phyloP scores from a whole-genome alignment of 768 basidiomycete species.

The Leccinum pellstonianum region DNA sequence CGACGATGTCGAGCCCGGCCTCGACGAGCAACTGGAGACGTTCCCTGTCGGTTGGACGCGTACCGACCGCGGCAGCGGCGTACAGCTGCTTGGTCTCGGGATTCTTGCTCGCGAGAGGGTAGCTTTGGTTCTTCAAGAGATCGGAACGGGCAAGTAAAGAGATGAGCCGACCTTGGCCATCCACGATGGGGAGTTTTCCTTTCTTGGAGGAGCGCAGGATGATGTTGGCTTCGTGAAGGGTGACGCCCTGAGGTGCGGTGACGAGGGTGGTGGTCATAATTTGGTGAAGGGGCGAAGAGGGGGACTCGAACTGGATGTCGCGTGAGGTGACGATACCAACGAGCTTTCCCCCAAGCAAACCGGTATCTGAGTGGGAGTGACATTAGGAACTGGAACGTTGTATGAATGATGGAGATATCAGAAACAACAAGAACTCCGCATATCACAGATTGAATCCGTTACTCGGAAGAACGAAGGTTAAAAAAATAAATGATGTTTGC shows the following conservation, averaged over 20 bases:
- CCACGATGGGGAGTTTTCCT: slow-evolving; percentile 91
- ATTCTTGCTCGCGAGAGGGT: slow-evolving; percentile 90
- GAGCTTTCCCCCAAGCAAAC: slow-evolving; percentile 84
- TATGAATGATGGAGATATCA: slow-evolving; percentile 11
- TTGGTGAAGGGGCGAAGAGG: slow-evolving; percentile 60
- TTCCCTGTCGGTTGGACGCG: slow-evolving; percentile 83
- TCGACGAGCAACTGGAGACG: slow-evolving; percentile 84
- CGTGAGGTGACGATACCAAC: slow-evolving; percentile 96
- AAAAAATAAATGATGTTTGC: slow-evolving; percentile 40
- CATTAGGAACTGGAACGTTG: slow-evolving; percentile 20
- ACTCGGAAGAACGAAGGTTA: slow-evolving; percentile 91
- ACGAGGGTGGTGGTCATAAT: slow-evolving; percentile 92
- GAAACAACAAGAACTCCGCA: slow-evolving; percentile 52
- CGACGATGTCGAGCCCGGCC: slow-evolving; percentile 92
- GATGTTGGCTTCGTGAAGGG: slow-evolving; percentile 86
- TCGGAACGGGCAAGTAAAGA: slow-evolving; percentile 95
- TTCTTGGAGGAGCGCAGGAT: slow-evolving; percentile 96
- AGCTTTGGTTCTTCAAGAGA: slow-evolving; percentile 95
- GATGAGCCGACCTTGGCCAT: slow-evolving; percentile 60
- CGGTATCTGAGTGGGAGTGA: slow-evolving; percentile 61
- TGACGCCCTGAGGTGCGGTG: slow-evolving; percentile 85
- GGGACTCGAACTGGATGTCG: slow-evolving; percentile 89
- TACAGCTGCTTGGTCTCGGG: slow-evolving; percentile 92
- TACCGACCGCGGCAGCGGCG: slow-evolving; percentile 94
- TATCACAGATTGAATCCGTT: slow-evolving; percentile 67